These are phyloP conservation scores for Diaporthe sp. DNA, from an alignment of 2,329 filamentous ascomycete genomes.

Conservation along the genomic window DNA sequence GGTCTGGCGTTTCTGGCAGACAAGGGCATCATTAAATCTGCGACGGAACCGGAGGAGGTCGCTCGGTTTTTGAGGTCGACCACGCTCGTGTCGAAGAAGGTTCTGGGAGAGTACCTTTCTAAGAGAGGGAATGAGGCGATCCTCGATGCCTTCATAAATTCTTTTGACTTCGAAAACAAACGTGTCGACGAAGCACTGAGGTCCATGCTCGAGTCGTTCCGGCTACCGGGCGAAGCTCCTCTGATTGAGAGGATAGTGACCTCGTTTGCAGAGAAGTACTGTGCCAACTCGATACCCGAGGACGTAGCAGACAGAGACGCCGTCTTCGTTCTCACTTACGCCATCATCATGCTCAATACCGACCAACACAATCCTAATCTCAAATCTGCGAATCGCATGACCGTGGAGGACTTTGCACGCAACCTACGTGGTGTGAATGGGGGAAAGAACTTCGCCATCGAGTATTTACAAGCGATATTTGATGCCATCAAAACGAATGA, in stretches of 20 bases:
- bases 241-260: conserved; percentile 94
- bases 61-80: conserved; percentile 91
- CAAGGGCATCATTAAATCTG: conserved; percentile 85
- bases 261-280: conserved; percentile 88
- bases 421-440: conserved; percentile 93
- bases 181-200: conserved; percentile 91
- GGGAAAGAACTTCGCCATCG: conserved; percentile 82
- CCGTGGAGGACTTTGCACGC: conserved; percentile 80
- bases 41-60: conserved; percentile 78
- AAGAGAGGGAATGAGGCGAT: conserved; percentile 91
- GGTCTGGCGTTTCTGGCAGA: conserved; percentile 88
- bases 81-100: conserved; percentile 86
- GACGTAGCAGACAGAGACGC: conserved; percentile 88
- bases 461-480: conserved; percentile 88
- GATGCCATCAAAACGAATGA: conserved; percentile 92
- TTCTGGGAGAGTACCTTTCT: conserved; percentile 91
- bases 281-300: conserved; percentile 73
- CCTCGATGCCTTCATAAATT: conserved; percentile 82
- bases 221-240: conserved; percentile 90
- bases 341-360: conserved; percentile 96
- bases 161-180: conserved; percentile 90
- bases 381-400: conserved; percentile 84
- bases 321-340: conserved; percentile 91
- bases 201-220: conserved; percentile 89
- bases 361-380: conserved; percentile 97